A percentile compares a stretch with the other conserved stretches of the same genome.
Evolutionary conservation across 495 filamentous ascomycete species (phyloP).

Genomic region (Stereocaulon alpinum): DNA sequence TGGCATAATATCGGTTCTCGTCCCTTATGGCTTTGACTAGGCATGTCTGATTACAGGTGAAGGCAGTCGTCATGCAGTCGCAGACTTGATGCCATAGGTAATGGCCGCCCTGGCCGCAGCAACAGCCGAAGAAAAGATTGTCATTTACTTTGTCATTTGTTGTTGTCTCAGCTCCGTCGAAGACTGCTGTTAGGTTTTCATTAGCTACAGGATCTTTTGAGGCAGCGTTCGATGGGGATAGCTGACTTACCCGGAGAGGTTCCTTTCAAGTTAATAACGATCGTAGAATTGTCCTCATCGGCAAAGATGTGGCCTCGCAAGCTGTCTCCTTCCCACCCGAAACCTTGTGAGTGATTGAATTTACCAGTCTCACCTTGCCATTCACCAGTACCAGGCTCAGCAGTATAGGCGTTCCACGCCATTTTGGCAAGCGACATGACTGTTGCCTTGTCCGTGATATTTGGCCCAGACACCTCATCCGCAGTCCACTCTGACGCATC

Average conservation of each 20-base stretch:
- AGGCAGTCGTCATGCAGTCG: constrained; percentile 75
- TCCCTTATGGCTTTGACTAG: constrained; percentile 60
- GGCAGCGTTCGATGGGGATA: too few relatives aligned
- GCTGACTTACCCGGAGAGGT: constrained; percentile 41
- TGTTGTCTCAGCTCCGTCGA: constrained; percentile 88
- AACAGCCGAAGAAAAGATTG: constrained; percentile 95
- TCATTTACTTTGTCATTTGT: constrained; percentile 97
- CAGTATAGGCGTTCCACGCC: constrained; percentile 79
- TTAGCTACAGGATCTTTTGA: too few relatives aligned
- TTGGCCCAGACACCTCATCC: constrained; percentile 67
- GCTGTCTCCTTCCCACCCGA: constrained; percentile 87
- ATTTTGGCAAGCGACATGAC: constrained; percentile 76
- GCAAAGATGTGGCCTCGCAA: constrained; percentile 87
- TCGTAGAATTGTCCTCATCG: constrained; percentile 71
- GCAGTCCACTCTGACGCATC: constrained; percentile 68
- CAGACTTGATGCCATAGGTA: constrained; percentile 84
- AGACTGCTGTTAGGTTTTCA: constrained; percentile 51
- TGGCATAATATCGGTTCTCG: constrained; percentile 84
- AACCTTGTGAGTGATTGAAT: constrained; percentile 73
- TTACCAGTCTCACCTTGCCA: constrained; percentile 73
- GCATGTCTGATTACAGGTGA: constrained; percentile 85
- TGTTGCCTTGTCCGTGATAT: constrained; percentile 77
- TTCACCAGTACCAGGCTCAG: constrained; percentile 55
- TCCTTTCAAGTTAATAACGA: constrained; percentile 88
- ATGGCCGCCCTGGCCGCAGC: constrained; percentile 84